These are phyloP conservation scores for Fagopyrum tataricum DNA, from an alignment of 148 eudicot species.

Conservation along the genomic window DNA sequence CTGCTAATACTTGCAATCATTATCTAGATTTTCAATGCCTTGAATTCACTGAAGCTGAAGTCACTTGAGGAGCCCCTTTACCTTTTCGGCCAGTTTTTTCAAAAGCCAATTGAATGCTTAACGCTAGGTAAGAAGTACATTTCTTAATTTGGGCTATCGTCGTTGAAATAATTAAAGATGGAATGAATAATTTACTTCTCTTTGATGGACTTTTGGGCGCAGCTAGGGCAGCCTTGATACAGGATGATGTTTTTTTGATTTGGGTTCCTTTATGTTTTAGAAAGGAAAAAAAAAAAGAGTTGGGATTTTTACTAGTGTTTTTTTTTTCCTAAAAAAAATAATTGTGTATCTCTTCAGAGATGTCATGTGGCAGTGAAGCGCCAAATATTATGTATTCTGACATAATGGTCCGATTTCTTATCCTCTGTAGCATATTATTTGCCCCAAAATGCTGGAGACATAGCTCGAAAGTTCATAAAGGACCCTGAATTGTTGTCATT, in stretches of 20 bases:
- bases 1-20: conserved; percentile 18
- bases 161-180: not conserved
- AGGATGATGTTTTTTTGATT: not conserved
- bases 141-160: not conserved
- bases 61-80: conserved; percentile 97
- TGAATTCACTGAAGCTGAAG: conserved; percentile 91
- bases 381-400: conserved; percentile 11
- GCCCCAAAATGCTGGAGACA: conserved; percentile 94
- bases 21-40: conserved; percentile 73
- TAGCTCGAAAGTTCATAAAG: conserved; percentile 82
- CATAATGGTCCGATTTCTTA: conserved; percentile 12
- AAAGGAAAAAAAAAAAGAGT: not conserved
- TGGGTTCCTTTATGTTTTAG: not conserved
- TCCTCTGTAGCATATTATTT: conserved; percentile 76
- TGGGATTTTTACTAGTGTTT: not conserved
- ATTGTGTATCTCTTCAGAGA: conserved; percentile 2
- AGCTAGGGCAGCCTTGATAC: conserved; percentile 1
- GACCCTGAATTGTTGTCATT: conserved; percentile 79
- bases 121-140: conserved; percentile 63
- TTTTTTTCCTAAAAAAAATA: not conserved
- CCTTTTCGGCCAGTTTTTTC: conserved; percentile 91
- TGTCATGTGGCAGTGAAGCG: not conserved
- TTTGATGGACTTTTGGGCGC: not conserved
- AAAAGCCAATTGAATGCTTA: conserved; percentile 88
- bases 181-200: not conserved